Evolutionary conservation across 257 asterid genomes (phyloP), one percentile per base, ranked within the genome.

Genomic region (Solanum chmielewskii): DNA sequence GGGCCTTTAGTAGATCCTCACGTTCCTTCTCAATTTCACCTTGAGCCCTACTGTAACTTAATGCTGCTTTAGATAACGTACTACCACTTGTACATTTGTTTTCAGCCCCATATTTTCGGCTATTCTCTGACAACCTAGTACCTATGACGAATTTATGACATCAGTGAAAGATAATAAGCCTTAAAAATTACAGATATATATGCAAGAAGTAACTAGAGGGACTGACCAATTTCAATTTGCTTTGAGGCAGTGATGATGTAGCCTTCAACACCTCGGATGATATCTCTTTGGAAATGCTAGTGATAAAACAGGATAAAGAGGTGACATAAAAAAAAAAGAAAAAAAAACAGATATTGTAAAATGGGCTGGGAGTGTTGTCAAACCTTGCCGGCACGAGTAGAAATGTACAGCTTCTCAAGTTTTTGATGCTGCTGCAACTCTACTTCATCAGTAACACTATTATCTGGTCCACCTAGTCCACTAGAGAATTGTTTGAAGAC

Each of bases 331-430:
- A 33, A 31, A 49, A 60, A 66, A 41, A 27, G 4, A 66, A 25
- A 16, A 21, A 42, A 42, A 52, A 2, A 29, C 2, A 3, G 52
- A 42, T 64, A 8, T 35, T 60, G 56, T 12, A 31, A 56, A 56
- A 60, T 33, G 86, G 21, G 56, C 4, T 20, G 25, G 66, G 39
- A 77, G 11, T 70, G 82, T n/a, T 49, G 52, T 52, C 41, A 27
- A 86, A 95, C 98, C 98, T 95, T 95, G 89, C 94, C 98, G 74
- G 98, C 91, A 87, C 98, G 95, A 70, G 96, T 94, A 62, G 96
- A 95, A 52, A 91, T 88, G 90, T 92, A 93, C 49, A 94, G 90
- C 88, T 93, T 95, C 93, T 93, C 95, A 80, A 95, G 87, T 71
- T 88, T 93, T 42, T 91, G 90, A 89, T 92, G 95, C 87, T 91